Evolutionary conservation across 257 asterid species (phyloP).

Genomic region (Prunella vulgaris): DNA sequence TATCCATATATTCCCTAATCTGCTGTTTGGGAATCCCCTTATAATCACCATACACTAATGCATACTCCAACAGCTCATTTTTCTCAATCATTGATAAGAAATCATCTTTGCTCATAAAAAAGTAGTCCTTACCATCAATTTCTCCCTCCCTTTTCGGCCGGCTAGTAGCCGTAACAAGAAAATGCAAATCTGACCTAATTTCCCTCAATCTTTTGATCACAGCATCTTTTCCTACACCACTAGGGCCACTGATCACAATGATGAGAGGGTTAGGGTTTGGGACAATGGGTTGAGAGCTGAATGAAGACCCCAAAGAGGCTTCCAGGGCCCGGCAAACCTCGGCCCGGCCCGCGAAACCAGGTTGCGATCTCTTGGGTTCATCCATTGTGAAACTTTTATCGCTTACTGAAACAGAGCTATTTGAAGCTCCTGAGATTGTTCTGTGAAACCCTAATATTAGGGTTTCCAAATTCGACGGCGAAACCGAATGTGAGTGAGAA

Average conservation of each 20-base stretch:
- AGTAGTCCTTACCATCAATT: conserved; percentile 78
- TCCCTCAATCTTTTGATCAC: conserved; percentile 75
- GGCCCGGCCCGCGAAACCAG: conserved; percentile 35
- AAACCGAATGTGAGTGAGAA: conserved; percentile 26
- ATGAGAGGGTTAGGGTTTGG: conserved; percentile 71
- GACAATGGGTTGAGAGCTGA: conserved; percentile 63
- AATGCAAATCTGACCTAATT: conserved; percentile 67
- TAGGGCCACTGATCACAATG: conserved; percentile 86
- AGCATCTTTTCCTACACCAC: conserved; percentile 95
- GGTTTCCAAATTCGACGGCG: conserved; percentile 26
- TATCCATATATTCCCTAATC: conserved; percentile 72
- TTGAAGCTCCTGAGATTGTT: conserved; percentile 26
- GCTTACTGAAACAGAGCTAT: conserved; percentile 28
- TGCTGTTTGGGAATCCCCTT: conserved; percentile 87
- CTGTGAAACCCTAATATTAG: conserved; percentile 30
- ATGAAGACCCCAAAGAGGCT: conserved; percentile 68
- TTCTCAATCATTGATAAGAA: conserved; percentile 66
- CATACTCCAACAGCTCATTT: conserved; percentile 82
- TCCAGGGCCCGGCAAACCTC: conserved; percentile 77
- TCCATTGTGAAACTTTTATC: conserved; percentile 39
- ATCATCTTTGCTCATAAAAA: conserved; percentile 66
- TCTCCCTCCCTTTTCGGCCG: conserved; percentile 63
- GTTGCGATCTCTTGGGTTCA: conserved; percentile 41
- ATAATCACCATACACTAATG: conserved; percentile 89
- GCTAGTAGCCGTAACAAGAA: conserved; percentile 88